phyloP scores from a whole-genome alignment of 768 basidiomycete genomes.

The Leccinellum rugosiceps region DNA sequence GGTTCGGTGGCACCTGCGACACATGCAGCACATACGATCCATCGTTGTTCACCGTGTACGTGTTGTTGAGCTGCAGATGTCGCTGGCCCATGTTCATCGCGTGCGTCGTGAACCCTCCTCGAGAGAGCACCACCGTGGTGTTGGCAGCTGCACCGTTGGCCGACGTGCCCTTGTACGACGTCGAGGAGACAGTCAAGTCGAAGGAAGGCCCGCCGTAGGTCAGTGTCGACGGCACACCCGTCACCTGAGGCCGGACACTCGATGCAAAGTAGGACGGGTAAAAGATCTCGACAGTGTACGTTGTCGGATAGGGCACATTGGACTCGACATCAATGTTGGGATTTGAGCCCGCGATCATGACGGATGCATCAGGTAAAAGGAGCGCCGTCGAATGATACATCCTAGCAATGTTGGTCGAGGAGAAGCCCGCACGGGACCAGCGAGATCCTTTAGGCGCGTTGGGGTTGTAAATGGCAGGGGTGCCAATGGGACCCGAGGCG shows the following conservation, averaged over 20 bases:
- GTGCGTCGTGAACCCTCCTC: slow-evolving; percentile 84
- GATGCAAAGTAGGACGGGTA: slow-evolving; percentile 88
- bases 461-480: slow-evolving; percentile 84
- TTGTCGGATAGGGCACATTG: slow-evolving; percentile 64
- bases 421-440: slow-evolving; percentile 68
- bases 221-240: slow-evolving; percentile 68
- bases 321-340: slow-evolving; percentile 82
- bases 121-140: slow-evolving; percentile 72
- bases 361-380: slow-evolving; percentile 83
- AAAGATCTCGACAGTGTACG: slow-evolving; percentile 82
- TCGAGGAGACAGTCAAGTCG: slow-evolving; percentile 65
- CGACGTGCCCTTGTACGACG: slow-evolving; percentile 56
- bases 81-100: slow-evolving; percentile 90
- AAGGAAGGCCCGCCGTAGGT: slow-evolving; percentile 83
- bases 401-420: slow-evolving; percentile 63
- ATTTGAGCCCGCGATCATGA: slow-evolving; percentile 90
- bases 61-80: slow-evolving; percentile 75
- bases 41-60: slow-evolving; percentile 77
- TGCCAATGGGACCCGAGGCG: slow-evolving; percentile 74
- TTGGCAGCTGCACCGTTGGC: slow-evolving; percentile 71
- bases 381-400: slow-evolving; percentile 92
- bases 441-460: slow-evolving; percentile 64
- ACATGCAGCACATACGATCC: slow-evolving; percentile 78
- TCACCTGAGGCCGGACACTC: slow-evolving; percentile 61
- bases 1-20: slow-evolving; percentile 77